phyloP scores from a whole-genome alignment of 495 filamentous ascomycete genomes.

The Sordaria brevicollis region DNA sequence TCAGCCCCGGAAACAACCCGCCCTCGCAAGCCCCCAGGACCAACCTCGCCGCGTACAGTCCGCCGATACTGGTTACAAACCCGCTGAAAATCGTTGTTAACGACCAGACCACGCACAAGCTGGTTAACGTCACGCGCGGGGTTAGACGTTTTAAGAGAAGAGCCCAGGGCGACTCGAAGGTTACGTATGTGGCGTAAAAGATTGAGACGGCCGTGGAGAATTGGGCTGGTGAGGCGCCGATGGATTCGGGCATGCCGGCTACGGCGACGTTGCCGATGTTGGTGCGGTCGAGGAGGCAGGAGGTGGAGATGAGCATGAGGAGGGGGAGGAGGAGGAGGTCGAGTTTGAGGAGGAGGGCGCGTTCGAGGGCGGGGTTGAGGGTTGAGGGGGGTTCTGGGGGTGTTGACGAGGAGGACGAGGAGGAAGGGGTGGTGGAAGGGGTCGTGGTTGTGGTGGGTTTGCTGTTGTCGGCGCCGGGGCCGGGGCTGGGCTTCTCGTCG shows the following conservation, averaged over 20 bases:
- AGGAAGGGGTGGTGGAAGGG: slow-evolving; percentile 29
- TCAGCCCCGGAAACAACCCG: slow-evolving; percentile 69
- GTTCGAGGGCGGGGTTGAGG: slow-evolving; percentile 39
- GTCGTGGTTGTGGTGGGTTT: background rate
- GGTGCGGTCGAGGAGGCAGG: slow-evolving; percentile 50
- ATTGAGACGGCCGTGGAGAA: slow-evolving; percentile 60
- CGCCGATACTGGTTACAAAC: slow-evolving; percentile 37
- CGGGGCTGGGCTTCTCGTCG: background rate
- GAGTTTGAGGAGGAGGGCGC: slow-evolving; percentile 39
- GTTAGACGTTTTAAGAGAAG: slow-evolving; percentile 59
- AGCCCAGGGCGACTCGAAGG: slow-evolving; percentile 71
- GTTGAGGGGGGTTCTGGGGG: background rate
- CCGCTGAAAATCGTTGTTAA: slow-evolving; percentile 44
- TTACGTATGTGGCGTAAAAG: slow-evolving; percentile 75
- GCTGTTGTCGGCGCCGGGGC: background rate
- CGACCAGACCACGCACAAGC: slow-evolving; percentile 48
- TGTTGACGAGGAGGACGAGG: slow-evolving; percentile 36
- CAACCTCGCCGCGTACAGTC: slow-evolving; percentile 41
- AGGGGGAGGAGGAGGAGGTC: slow-evolving; percentile 41
- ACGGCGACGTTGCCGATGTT: slow-evolving; percentile 40
- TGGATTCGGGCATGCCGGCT: slow-evolving; percentile 32
- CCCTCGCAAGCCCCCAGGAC: slow-evolving; percentile 47
- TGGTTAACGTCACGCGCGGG: slow-evolving; percentile 48
- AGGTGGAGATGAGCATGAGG: slow-evolving; percentile 43
- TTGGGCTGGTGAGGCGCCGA: slow-evolving; percentile 42